Evolutionary conservation across 164 flowering plant species (phyloP), one percentile per base, ranked within the genome.

Genomic region (Buxus sempervirens): DNA sequence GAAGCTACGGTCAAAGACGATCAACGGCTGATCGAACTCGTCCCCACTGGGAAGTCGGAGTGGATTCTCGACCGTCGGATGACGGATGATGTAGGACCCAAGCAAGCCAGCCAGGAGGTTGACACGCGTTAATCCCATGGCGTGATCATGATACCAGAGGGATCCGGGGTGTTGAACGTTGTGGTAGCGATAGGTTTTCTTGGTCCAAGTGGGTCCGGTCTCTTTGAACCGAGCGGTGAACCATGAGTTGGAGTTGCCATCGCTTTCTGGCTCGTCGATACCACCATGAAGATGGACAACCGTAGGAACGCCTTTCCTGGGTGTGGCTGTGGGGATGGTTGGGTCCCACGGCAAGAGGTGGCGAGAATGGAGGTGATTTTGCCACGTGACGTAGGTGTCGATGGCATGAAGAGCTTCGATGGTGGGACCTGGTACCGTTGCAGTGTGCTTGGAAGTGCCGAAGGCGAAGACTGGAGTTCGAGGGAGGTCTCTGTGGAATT

Each of bases 61-160:
- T 7, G 79, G 79, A 57, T 0, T 69, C 69, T 86, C 90, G 0
- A 75, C 59, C 0, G n/a, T 25, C 5, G 83, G 82, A 21, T 84
- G 67, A 2, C 84, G 90, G 32, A 86, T 28, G 19, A 84, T 60
- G 72, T 86, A 84, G 36, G 85, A 55, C 9, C 90, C 90, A 13
- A 76, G 18, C 22, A 86, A 70, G 19, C 90, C 88, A 18, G 90
- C 88, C 28, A 86, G 60, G 42, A 84, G 69, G 72, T 86, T 86
- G 70, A 81, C 85, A 32, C 90, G 58, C 9, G 90, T 86, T 63
- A 86, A 73, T 5, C 90, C 90, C 84, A 84, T 74, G 13, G 88
- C 84, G 53, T 86, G 90, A 64, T 86, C 90, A 59, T 86, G 88
- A 77, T 86, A 86, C 90, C 90, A 86, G 10, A 83, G 70, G 22